These are phyloP conservation scores for Ichthyophonus hoferi DNA, from an alignment of 208 protist genomes.

Conservation along the genomic window DNA sequence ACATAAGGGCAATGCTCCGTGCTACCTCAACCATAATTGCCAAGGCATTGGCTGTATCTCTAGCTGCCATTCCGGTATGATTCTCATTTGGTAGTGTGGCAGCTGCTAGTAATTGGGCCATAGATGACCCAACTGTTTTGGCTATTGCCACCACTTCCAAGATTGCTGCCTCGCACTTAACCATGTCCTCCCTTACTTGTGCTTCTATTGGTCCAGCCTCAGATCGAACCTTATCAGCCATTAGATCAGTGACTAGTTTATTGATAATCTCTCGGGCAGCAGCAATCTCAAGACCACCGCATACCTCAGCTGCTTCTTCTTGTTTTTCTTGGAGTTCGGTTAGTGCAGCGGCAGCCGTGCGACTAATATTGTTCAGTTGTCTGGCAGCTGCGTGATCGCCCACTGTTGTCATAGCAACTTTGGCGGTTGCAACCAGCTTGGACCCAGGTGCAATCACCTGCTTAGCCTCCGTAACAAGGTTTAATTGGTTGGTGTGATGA, in stretches of 20 bases:
- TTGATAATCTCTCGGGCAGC: not conserved
- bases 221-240: not conserved
- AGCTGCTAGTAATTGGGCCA: conserved; percentile 42
- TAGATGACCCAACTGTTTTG: conserved; percentile 24
- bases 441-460: conserved; percentile 15
- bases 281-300: conserved; percentile 35
- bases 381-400: conserved; percentile 30
- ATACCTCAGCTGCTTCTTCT: conserved; percentile 15
- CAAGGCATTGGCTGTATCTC: conserved; percentile 9
- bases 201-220: not conserved
- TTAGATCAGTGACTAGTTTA: not conserved
- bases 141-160: conserved; percentile 30
- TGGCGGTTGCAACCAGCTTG: conserved; percentile 17
- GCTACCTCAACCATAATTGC: not conserved
- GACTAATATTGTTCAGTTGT: conserved; percentile 3
- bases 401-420: conserved; percentile 33
- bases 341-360: conserved; percentile 8
- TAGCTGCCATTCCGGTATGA: conserved; percentile 40
- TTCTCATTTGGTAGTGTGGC: conserved; percentile 38
- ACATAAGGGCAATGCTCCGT: not conserved
- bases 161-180: not conserved
- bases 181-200: not conserved
- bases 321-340: conserved; percentile 24
- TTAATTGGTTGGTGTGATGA: conserved; percentile 34
- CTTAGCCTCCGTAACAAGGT: conserved; percentile 18